Base-by-base conservation (phyloP, 2,329 filamentous ascomycete genomes). In the Fusarium beomiforme region DNA sequence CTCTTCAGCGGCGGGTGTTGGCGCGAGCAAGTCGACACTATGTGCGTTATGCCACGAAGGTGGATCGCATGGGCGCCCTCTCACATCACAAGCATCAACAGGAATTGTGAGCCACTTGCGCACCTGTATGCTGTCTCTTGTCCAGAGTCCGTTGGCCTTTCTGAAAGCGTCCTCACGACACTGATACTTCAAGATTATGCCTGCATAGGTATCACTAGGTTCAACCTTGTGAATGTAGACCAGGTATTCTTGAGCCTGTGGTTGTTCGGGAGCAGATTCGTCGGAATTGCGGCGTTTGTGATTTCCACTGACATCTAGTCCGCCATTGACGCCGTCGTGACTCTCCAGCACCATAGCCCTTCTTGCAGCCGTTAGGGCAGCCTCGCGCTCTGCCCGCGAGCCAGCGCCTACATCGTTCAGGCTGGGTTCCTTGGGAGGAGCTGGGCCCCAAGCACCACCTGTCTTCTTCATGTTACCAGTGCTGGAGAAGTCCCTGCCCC, bases 101-200 rank as follows among this genome's bases (percentile, higher is more conserved):
- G 96, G 96, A 56, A 99, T 84, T 12, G 95, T 87, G 19, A 99
- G 87, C 70, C 89, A 91, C 76, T 93, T 93, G 64, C 95, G 90
- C 50, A 91, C 89, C 79, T 98, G 95, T 37, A 98, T 92, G 69
- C 90, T 94, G 78, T 98, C 96, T 70, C 94, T 93, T 10, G 94
- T 93, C 96, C 96, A 99, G 77, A 99, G 90, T 14, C 96, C 90
- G 79, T 99, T 99, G 41, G 94, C 91, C 79, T 93, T 96, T 64
- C 93, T 88, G 72, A 99, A 91, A 4, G 92, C 88, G 50, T 95
- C 92, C 60, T 94, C 90, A 69, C 93, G 89, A 79, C 95, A 98
- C 75, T 93, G 92, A 81, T 97, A 99, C 75, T 91, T 93, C 71
- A 99, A 91, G 56, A 96, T 92, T 54, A 99, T 90, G 5, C 96